These are phyloP conservation scores for Dalbergia cultrata DNA, from an alignment of 306 rosid genomes.

Conservation along the genomic window DNA sequence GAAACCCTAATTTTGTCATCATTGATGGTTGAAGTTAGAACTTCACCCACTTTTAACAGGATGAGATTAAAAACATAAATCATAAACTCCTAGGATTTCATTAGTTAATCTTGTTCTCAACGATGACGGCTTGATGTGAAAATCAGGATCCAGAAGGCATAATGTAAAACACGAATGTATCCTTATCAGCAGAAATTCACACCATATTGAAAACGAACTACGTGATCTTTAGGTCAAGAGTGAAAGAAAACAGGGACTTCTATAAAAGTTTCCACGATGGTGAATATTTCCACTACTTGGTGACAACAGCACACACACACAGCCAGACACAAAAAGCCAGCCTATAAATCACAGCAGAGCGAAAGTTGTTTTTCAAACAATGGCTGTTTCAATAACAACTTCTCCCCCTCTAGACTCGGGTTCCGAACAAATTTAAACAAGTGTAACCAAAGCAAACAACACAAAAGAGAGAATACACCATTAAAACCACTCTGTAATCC, in stretches of 20 bases:
- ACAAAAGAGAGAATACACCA: not conserved
- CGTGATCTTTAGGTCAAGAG: not conserved
- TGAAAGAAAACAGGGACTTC: conserved; percentile 1
- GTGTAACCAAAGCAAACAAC: not conserved
- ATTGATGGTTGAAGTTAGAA: not conserved
- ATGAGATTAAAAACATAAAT: conserved; percentile 26
- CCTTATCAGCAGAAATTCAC: conserved; percentile 7
- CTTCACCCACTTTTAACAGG: conserved; percentile 25
- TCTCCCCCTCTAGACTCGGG: not conserved
- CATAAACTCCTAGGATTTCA: conserved; percentile 34
- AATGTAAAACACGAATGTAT: conserved; percentile 22
- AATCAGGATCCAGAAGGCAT: not conserved
- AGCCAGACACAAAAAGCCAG: not conserved
- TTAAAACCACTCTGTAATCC: conserved; percentile 14
- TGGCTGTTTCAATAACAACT: not conserved
- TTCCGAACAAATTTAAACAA: not conserved
- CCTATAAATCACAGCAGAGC: conserved; percentile 2
- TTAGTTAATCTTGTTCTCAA: conserved; percentile 27
- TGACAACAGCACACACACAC: not conserved
- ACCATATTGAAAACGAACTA: conserved; percentile 4
- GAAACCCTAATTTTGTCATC: not conserved
- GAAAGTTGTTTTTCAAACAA: not conserved
- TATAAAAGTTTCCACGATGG: not conserved
- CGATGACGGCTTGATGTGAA: conserved; percentile 14
- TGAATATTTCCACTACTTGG: not conserved